Base-by-base conservation (phyloP, 2,329 filamentous ascomycete genomes). In the Coleophoma cylindrospora region DNA sequence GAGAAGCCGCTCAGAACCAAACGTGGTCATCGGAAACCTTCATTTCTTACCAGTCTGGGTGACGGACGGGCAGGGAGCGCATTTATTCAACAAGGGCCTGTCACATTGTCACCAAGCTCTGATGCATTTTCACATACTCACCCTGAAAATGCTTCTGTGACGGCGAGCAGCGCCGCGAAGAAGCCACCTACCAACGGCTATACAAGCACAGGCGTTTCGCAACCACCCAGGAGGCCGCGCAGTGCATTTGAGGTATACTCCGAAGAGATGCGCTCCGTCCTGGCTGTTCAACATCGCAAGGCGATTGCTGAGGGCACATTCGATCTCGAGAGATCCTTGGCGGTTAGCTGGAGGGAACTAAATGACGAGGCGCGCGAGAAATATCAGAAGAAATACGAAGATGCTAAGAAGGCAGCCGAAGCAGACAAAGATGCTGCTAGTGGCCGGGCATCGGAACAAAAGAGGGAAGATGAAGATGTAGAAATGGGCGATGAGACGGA, bases 1-100 rank as follows among this genome's bases (percentile, higher is more conserved):
- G 86, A 90, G 62, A 90, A 90, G 68, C 87, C 87, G 32, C 72
- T 90, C 56, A 80, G 87, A 33, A 84, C 81, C 55, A 91, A 91
- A 73, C 80, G 87, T 48, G 83, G 83, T 52, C 84, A 89, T 61
- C 73, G 85, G 48, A 85, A 85, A 68, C 71, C 75, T 21, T 80
- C 79, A 34, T 65, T 64, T 40, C 55, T 66, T 5, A 57, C 55
- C 12, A 59, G 60, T 37, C 50, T 62, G 21, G 72, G 71, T 57
- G 66, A 65, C 49, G 65, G 64, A 38, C 64, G 64, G 21, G 63
- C 68, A 50, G 71, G 66, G 55, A 68, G 72, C 34, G 67, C 68
- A 22, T 73, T 73, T 54, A 72, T 74, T 60, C 74, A 70, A 64
- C 72, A 78, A 59, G 74, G 72, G 51, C 56, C 74, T 53, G 61